Evolutionary conservation across 805 yeast genomes (phyloP), one percentile per base, ranked within the genome.

Genomic region (Ogataea nakhonphanomensis): DNA sequence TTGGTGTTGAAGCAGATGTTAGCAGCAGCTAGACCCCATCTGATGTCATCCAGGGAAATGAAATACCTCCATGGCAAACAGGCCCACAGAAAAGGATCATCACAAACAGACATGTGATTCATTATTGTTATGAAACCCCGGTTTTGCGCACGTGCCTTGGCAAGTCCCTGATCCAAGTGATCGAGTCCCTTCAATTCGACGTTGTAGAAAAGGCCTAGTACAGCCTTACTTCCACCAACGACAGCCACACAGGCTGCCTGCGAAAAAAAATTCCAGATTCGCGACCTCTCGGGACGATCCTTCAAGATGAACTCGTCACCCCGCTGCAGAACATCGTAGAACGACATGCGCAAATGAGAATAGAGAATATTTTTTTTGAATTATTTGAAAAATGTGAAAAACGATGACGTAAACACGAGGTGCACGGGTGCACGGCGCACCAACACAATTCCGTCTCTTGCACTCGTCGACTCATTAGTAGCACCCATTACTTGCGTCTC

Each of bases 21-120:
- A 36, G 82, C 78, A 8, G 99, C 99, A 0, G 95, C 99, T 40
- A 93, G 69, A 5, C 96, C 90, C 98, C 98, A 91, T 54, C 99
- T 72, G 39, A 88, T 77, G 38, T 76, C 73, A 46, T 79, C 84
- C 12, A 84, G 65, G 41, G 78, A 76, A 10, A 67, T 61, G 50
- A 77, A 84, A 50, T 75, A 76, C 27, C 78, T 70, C 76, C 81
- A 73, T 0, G 97, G 96, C 43, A 90, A 68, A 25, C 84, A 76
- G 0, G 95, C 95, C 86, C 95, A 91, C 31, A 87, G 66, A 25
- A 85, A 72, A 0, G 99, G 99, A 56, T 91, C 99, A 59, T 91
- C 99, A 17, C 88, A 84, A 24, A 75, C 84, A 3, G 90, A 82
- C 93, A 87, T 85, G 57, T 89, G 96, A 60, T 90, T 90, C 95